Evolutionary conservation across 176 grass and related monocot species (phyloP).

Genomic region (Avena eriantha): DNA sequence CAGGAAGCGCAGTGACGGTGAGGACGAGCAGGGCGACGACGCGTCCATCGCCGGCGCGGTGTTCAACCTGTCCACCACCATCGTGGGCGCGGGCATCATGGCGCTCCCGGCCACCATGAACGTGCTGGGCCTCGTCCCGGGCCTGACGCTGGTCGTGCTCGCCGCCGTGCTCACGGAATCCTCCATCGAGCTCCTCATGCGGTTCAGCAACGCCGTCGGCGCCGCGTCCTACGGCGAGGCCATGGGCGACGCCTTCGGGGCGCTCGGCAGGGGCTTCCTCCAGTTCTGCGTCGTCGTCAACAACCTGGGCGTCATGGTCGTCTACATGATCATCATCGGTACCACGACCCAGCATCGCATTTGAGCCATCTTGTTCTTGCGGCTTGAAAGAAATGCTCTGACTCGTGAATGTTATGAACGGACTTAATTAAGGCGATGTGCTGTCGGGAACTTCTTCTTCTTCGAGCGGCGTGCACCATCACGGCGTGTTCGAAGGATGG

Average conservation of each 20-base stretch:
- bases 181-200: constrained; percentile 82
- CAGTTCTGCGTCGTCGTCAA: constrained; percentile 82
- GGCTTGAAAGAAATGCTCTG: neutral
- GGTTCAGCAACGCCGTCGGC: constrained; percentile 72
- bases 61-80: constrained; percentile 93
- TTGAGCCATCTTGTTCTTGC: neutral
- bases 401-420: neutral
- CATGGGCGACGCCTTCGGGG: constrained; percentile 88
- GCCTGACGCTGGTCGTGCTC: constrained; percentile 70
- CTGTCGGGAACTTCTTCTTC: constrained; percentile 84
- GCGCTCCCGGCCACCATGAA: constrained; percentile 94
- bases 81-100: constrained; percentile 96
- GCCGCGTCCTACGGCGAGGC: constrained; percentile 64
- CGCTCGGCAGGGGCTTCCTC: constrained; percentile 62
- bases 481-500: constrained; percentile 90
- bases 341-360: neutral
- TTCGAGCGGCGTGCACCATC: constrained; percentile 71
- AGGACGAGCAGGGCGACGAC: constrained; percentile 48
- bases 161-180: constrained; percentile 78
- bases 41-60: constrained; percentile 81
- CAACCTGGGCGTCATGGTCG: constrained; percentile 87
- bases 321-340: constrained; percentile 99
- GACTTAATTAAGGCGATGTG: constrained; percentile 70
- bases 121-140: constrained; percentile 81
- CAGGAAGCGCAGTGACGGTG: constrained; percentile 42